phyloP scores from a whole-genome alignment of 108 stramenopile genomes.

The Aureococcus anophagefferens region DNA sequence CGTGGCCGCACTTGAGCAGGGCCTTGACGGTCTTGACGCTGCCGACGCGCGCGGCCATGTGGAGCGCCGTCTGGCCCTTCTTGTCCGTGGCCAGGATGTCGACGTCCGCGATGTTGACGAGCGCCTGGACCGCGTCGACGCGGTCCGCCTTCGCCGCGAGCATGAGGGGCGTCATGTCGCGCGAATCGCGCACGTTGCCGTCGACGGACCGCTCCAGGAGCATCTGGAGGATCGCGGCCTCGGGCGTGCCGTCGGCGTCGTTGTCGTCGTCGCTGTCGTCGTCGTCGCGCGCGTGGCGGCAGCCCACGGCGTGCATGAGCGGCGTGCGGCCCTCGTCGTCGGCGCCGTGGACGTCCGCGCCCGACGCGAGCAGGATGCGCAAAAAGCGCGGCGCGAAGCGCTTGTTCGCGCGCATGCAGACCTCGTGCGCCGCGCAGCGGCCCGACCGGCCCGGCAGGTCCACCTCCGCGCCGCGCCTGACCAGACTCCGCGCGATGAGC shows the following conservation, averaged over 20 bases:
- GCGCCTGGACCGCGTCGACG: too few relatives aligned
- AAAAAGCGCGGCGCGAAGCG: background rate
- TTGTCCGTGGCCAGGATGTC: background rate
- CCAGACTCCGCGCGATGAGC: background rate
- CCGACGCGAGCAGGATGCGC: background rate
- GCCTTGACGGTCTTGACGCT: background rate
- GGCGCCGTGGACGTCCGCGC: background rate
- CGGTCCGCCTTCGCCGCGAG: background rate
- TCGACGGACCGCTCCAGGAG: background rate
- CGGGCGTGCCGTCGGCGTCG: too few relatives aligned
- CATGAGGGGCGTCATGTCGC: background rate
- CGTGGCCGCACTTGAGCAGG: background rate
- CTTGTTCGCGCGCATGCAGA: too few relatives aligned
- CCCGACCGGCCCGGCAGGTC: background rate
- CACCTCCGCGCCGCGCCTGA: background rate
- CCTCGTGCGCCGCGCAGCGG: background rate
- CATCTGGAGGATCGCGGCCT: background rate
- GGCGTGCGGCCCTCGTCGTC: conserved; percentile 6
- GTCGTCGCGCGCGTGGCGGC: too few relatives aligned
- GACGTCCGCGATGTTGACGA: background rate
- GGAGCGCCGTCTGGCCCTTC: background rate
- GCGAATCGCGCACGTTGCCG: background rate
- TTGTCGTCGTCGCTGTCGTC: too few relatives aligned
- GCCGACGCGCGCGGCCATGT: background rate
- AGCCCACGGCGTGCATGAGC: background rate